Evolutionary conservation across 495 filamentous ascomycete genomes (phyloP).

Genomic region (Penicillium verhagenii): DNA sequence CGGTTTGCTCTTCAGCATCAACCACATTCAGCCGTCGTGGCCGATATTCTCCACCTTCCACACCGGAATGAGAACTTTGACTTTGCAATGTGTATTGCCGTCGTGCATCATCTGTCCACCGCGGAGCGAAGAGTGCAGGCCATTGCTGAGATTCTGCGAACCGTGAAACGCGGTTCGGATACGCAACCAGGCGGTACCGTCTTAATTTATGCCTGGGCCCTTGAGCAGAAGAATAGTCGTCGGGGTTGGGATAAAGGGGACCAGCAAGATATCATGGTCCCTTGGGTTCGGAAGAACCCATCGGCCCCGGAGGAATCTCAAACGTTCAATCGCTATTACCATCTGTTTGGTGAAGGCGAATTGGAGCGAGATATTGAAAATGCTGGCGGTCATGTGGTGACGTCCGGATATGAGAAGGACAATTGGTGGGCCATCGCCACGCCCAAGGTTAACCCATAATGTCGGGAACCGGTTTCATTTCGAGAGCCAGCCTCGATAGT

Average conservation of each 20-base stretch:
- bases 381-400: constrained; percentile 74
- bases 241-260: constrained; percentile 88
- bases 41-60: constrained; percentile 68
- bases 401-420: constrained; percentile 91
- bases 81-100: constrained; percentile 93
- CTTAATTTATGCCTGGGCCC: constrained; percentile 92
- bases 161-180: constrained; percentile 49
- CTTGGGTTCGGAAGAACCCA: constrained; percentile 72
- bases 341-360: constrained; percentile 85
- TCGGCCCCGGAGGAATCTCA: constrained; percentile 26
- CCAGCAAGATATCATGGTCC: constrained; percentile 92
- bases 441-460: constrained; percentile 21
- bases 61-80: constrained; percentile 71
- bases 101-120: constrained; percentile 94
- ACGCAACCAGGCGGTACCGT: constrained; percentile 55
- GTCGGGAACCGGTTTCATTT: constrained; percentile 12
- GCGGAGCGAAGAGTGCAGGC: constrained; percentile 69
- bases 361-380: constrained; percentile 73
- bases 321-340: constrained; percentile 86
- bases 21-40: constrained; percentile 63
- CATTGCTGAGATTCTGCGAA: constrained; percentile 67
- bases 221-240: constrained; percentile 87
- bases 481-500: constrained; percentile 38
- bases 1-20: constrained; percentile 67
- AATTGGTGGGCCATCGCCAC: constrained; percentile 91